Percentiles rank a stretch among this genome's conserved stretches.
These are phyloP conservation scores for Ustilago curta DNA, from an alignment of 1,284 basidiomycete species.

Conservation along the genomic window DNA sequence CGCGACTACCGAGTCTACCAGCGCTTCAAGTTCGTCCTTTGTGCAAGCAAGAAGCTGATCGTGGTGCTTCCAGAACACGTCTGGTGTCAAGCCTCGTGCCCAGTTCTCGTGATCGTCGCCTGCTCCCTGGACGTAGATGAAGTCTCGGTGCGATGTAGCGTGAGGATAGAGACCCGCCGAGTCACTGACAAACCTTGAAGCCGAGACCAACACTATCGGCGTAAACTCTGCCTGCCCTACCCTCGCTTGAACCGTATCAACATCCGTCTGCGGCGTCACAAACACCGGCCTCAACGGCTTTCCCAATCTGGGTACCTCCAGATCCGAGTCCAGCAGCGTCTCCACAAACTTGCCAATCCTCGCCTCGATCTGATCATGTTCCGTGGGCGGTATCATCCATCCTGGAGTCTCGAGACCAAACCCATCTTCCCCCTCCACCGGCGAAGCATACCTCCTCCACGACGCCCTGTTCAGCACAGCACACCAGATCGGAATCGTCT, in stretches of 20 bases:
- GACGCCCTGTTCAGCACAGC: constrained; percentile 84
- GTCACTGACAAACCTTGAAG: constrained; percentile 75
- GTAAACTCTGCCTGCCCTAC: constrained; percentile 70
- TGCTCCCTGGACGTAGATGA: constrained; percentile 85
- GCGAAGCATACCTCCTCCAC: constrained; percentile 21
- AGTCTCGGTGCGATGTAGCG: constrained; percentile 70
- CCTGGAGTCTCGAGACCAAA: constrained; percentile 60
- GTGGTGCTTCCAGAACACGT: constrained; percentile 78
- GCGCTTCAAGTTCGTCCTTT: constrained; percentile 71
- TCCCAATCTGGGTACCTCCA: constrained; percentile 69
- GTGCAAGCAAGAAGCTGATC: constrained; percentile 72
- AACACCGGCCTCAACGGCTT: constrained; percentile 78
- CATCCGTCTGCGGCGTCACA: constrained; percentile 70
- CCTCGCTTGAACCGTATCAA: constrained; percentile 6
- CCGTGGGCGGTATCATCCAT: constrained; percentile 49
- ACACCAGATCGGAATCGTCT: constrained; percentile 97
- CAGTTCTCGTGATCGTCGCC: constrained; percentile 90
- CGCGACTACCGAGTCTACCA: constrained; percentile 65
- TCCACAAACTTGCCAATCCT: constrained; percentile 78
- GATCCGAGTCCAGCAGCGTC: constrained; percentile 73
- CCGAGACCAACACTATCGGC: constrained; percentile 82
- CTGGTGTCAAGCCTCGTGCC: constrained; percentile 81
- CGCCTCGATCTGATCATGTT: constrained; percentile 76
- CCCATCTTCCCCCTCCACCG: constrained; percentile 65
- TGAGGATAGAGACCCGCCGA: constrained; percentile 71